Evolutionary conservation across 31 red algal genomes (phyloP).

Genomic region (Bonnemaisonia californica): DNA sequence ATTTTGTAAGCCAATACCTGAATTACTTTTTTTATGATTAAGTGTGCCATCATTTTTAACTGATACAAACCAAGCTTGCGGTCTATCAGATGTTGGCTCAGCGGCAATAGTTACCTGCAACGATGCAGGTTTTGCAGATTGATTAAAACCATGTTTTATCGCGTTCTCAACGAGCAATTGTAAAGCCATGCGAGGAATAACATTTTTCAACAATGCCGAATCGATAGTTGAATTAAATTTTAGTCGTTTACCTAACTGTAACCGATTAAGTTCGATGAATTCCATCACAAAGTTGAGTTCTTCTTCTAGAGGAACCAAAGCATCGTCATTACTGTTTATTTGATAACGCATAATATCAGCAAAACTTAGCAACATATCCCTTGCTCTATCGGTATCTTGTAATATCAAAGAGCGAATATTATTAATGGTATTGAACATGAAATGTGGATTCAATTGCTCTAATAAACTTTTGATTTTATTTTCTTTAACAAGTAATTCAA

Average conservation of each 20-base stretch:
- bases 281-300: background rate
- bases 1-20: background rate
- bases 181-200: background rate
- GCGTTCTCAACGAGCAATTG: conserved; percentile 10
- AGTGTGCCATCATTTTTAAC: too few species aligned
- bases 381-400: background rate
- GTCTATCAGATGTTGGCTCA: too few species aligned
- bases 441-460: conserved; percentile 6
- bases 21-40: background rate
- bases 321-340: background rate
- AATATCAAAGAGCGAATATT: conserved; percentile 1
- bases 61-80: too few species aligned
- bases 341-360: background rate
- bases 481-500: too few species aligned
- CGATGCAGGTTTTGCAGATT: background rate
- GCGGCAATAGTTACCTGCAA: background rate
- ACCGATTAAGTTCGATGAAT: background rate
- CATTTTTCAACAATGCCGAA: too few species aligned
- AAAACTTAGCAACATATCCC: background rate
- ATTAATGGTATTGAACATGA: conserved; percentile 7
- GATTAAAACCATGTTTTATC: conserved; percentile 1
- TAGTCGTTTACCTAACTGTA: background rate
- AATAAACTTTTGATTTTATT: too few species aligned
- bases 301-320: background rate
- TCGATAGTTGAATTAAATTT: too few species aligned